Evolutionary conservation across 495 filamentous ascomycete genomes (phyloP), one percentile per base, ranked within the genome.

Genomic region (Melanomma pulvis-pyrius): DNA sequence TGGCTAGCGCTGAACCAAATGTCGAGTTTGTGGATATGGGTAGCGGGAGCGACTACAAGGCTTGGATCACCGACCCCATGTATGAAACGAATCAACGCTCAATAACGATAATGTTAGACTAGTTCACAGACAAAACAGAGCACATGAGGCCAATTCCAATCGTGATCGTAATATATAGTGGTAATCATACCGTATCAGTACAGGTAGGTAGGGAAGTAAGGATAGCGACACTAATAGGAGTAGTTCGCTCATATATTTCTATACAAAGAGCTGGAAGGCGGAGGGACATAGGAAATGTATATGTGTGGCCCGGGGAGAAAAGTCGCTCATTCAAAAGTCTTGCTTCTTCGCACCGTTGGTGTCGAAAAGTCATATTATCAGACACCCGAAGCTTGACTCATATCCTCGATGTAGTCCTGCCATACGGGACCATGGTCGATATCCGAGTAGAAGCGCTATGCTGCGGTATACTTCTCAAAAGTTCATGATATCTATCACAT

Each of bases 401-500:
- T n/a, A n/a, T n/a, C n/a, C n/a, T n/a, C n/a, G n/a, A n/a, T n/a
- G n/a, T n/a, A n/a, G n/a, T 4, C 12, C 30, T 34, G 30, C 12
- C 30, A 12, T 34, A 34, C 30, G 30, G 30, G 12, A 4, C 30
- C 4, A 34, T 5, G 12, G 30, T 34, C 30, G 5, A 34, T 34
- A 12, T 34, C 12, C 30, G 5, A 34, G 30, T 12, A 4, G 30
- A 34, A 34, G 30, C 12, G 30, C 5, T 5, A 5, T 34, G 30
- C 5, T 34, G 12, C 5, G 30, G 30, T 34, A 8, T 41, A 17
- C 34, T 8, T 3, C 55, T 65, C 79, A 90, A 66, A 86, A 88
- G 72, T 86, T 88, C 84, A 88, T 87, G 44, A 89, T 80, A 79
- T 89, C 86, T 88, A 58, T 13, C 30, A 59, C 22, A 49, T 41